Evolutionary conservation across 176 grass and related monocot genomes (phyloP).

Genomic region (Puya raimondii): DNA sequence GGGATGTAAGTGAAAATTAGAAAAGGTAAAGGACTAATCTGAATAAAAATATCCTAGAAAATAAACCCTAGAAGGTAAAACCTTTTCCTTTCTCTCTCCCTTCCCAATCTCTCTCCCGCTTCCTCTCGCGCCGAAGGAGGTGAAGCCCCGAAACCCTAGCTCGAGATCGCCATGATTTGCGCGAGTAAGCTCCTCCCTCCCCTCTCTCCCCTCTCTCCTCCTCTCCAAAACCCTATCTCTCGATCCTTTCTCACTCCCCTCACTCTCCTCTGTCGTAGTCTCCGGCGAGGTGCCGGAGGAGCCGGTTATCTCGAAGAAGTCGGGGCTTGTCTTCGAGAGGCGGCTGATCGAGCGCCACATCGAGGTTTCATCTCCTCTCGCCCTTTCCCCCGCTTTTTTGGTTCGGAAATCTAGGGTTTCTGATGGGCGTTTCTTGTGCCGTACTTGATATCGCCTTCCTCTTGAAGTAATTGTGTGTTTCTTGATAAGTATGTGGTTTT

Average conservation of each 20-base stretch:
- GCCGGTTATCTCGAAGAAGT: slow-evolving; percentile 94
- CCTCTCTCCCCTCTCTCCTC: slow-evolving; percentile 12
- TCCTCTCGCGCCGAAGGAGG: slow-evolving; percentile 1
- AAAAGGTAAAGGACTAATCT: too few species aligned
- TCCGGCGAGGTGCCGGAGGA: slow-evolving; percentile 97
- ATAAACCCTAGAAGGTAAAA: slow-evolving; percentile 41
- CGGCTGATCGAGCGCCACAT: slow-evolving; percentile 82
- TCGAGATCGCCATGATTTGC: slow-evolving; percentile 62
- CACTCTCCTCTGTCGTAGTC: slow-evolving; percentile 28
- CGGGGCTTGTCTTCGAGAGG: slow-evolving; percentile 80
- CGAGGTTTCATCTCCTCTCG: slow-evolving; percentile 33
- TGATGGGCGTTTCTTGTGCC: too few species aligned
- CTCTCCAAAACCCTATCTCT: slow-evolving; percentile 16
- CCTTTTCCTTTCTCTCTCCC: not conserved
- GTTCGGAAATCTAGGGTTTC: not conserved
- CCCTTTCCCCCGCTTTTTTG: not conserved
- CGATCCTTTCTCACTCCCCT: not conserved
- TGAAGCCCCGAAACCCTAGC: not conserved
- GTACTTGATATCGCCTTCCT: not conserved
- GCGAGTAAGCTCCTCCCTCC: slow-evolving; percentile 41
- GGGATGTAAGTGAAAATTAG: too few species aligned
- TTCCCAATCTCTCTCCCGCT: slow-evolving; percentile 17
- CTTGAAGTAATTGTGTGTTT: not conserved
- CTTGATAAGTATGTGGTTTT: not conserved
- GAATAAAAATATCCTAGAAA: slow-evolving; percentile 1